Evolutionary conservation across 2,329 filamentous ascomycete species (phyloP), one percentile per base, ranked within the genome.

Genomic region (Elsinoe fawcettii): DNA sequence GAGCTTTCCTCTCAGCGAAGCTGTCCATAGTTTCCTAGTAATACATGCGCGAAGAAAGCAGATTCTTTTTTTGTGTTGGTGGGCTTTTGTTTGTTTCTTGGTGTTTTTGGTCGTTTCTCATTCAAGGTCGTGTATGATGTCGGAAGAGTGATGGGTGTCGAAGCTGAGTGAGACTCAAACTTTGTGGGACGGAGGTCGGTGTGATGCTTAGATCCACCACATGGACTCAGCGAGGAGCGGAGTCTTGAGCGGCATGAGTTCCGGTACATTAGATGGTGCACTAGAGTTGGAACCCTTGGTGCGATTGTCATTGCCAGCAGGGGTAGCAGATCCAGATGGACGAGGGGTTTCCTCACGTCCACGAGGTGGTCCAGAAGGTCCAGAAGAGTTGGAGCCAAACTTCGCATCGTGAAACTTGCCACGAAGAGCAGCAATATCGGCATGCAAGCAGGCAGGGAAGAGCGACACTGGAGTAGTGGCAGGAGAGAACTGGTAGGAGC

Each of bases 391-490:
- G 51, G 60, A 61, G 37, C 60, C 62, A 63, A 68, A 71, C 25
- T 69, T 69, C 60, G 79, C 75, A 65, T 92, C 85, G 62, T 99
- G 93, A 2, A 84, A 77, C 56, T 84, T 84, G 18, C 88, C 90
- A 51, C 93, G 88, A 58, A 84, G 83, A 7, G 90, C 86, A 32
- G 91, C 90, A 61, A 99, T 73, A 71, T 99, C 93, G 0, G 95
- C 90, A 64, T 99, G 99, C 78, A 99, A 99, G 0, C 97, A 86
- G 0, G 93, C 90, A 0, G 93, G 93, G 63, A 81, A 88, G 0
- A 93, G 73, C 0, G 91, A 96, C 0, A 99, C 91, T 0, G 93
- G 90, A 0, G 92, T 97, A 0, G 91, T 97, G 0, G 91, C 93
- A 14, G 93, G 84, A 57, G 87, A 85, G 67, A 96, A 99, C 57